Percentiles rank a stretch among this genome's conserved stretches.
Evolutionary conservation across 306 rosid species (phyloP).

Genomic region (Ceratonia siliqua): DNA sequence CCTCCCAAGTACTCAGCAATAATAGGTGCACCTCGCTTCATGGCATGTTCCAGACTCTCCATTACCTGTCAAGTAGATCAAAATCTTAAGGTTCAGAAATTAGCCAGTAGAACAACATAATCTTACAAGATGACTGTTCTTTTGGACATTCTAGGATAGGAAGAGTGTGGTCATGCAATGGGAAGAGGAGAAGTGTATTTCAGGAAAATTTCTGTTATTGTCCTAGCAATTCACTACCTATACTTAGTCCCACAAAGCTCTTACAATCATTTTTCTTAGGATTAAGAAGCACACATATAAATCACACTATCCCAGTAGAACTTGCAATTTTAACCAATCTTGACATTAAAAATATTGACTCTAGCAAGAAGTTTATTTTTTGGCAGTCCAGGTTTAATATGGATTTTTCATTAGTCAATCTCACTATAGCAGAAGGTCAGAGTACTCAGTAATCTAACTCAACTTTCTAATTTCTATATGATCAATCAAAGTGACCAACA

Average conservation of each 20-base stretch:
- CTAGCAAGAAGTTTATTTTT: not conserved
- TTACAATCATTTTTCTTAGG: not conserved
- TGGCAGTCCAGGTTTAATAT: not conserved
- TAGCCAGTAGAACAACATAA: not conserved
- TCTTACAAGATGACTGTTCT: not conserved
- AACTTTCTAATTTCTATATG: not conserved
- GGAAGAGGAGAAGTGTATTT: not conserved
- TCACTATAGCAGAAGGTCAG: conserved; percentile 7
- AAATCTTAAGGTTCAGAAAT: conserved; percentile 5
- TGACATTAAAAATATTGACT: not conserved
- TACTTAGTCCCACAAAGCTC: not conserved
- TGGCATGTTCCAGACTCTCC: conserved; percentile 98
- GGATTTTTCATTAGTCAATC: not conserved
- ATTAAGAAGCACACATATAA: not conserved
- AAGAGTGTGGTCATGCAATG: no score
- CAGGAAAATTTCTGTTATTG: not conserved
- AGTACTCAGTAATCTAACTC: not conserved
- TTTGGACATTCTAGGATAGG: not conserved
- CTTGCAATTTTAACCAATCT: not conserved
- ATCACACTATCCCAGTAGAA: not conserved
- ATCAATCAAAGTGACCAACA: not conserved
- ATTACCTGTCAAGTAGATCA: conserved; percentile 55
- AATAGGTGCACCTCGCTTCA: conserved; percentile 91
- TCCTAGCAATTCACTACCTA: not conserved
- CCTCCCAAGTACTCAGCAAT: conserved; percentile 97